Conservation (phyloP, 108 stramenopile genomes). For the Epithemia pelagica region DNA sequence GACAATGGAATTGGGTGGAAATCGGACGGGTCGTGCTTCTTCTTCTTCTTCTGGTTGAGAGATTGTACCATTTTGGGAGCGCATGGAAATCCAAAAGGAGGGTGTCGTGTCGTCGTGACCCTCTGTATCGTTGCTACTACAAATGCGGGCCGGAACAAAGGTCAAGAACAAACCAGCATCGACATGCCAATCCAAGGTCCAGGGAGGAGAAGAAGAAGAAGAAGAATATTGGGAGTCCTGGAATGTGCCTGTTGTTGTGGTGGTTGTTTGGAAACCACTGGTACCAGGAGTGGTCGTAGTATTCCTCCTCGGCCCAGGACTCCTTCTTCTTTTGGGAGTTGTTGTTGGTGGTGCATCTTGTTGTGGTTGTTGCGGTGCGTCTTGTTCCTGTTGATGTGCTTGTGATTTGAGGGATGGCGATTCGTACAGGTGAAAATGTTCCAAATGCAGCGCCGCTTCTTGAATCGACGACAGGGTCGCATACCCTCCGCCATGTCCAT, state of each 20-base stretch:
- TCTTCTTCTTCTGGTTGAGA: too few species aligned
- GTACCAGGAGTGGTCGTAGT: background rate
- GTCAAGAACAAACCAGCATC: conserved; percentile 76
- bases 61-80: too few species aligned
- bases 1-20: conserved; percentile 35
- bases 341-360: background rate
- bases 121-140: conserved; percentile 14
- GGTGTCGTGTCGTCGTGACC: conserved; percentile 7
- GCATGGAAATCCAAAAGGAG: too few species aligned
- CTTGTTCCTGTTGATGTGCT: background rate
- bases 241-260: background rate
- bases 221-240: too few species aligned
- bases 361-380: background rate
- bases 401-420: background rate
- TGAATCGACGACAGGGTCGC: conserved; percentile 31
- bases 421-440: conserved; percentile 54
- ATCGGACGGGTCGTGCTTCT: conserved; percentile 25
- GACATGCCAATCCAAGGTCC: conserved; percentile 56
- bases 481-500: conserved; percentile 12
- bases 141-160: conserved; percentile 63
- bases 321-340: background rate
- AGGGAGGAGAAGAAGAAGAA: too few species aligned
- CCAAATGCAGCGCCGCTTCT: conserved; percentile 38
- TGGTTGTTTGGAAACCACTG: background rate
- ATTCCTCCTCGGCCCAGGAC: conserved; percentile 27